phyloP scores from a whole-genome alignment of 306 rosid species.

The Inga leiocalycina region DNA sequence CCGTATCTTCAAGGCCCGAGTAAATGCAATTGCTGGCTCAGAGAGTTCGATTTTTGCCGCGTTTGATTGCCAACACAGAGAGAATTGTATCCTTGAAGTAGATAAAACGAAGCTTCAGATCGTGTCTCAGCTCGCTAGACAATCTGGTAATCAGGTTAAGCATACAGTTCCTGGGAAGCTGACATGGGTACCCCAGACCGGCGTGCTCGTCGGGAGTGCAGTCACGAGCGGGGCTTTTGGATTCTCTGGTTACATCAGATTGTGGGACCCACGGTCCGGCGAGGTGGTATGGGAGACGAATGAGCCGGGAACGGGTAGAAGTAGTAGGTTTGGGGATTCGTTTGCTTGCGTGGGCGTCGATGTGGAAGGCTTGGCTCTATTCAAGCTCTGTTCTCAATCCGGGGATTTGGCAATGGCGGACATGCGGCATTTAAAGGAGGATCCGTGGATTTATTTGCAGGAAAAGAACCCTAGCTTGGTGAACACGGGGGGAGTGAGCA shows the following conservation, averaged over 20 bases:
- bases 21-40: constrained; percentile 62
- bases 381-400: constrained; percentile 79
- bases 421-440: constrained; percentile 65
- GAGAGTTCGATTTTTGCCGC: constrained; percentile 57
- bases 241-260: constrained; percentile 69
- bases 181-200: constrained; percentile 62
- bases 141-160: constrained; percentile 72
- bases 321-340: constrained; percentile 79
- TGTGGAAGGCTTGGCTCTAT: constrained; percentile 54
- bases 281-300: constrained; percentile 79
- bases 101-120: constrained; percentile 66
- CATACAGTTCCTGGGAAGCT: constrained; percentile 62
- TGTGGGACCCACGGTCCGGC: constrained; percentile 80
- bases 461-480: constrained; percentile 77
- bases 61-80: constrained; percentile 69
- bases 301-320: constrained; percentile 88
- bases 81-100: constrained; percentile 68
- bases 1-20: constrained; percentile 81
- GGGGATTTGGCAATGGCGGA: constrained; percentile 94
- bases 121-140: constrained; percentile 60
- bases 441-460: constrained; percentile 86
- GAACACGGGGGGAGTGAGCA: constrained; percentile 31
- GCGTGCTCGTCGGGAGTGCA: constrained; percentile 61
- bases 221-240: constrained; percentile 73
- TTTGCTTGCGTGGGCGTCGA: constrained; percentile 73